Conservation (phyloP, 2,329 filamentous ascomycete genomes). For the Aspergillus floridensis region DNA sequence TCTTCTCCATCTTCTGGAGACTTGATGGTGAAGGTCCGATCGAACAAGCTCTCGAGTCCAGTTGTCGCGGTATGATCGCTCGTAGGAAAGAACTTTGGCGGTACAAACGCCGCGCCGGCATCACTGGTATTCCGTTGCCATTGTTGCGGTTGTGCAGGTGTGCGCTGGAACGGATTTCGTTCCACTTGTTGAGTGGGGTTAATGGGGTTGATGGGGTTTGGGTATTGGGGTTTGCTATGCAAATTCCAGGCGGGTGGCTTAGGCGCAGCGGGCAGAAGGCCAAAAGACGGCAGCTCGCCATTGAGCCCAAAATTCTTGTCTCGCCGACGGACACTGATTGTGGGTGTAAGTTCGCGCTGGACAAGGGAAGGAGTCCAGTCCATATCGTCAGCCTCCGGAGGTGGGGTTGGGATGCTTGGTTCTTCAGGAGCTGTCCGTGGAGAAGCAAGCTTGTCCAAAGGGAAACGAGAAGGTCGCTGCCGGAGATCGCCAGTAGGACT, state of each 20-base stretch:
- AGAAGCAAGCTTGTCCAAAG: conserved; percentile 41
- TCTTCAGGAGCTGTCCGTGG: conserved; percentile 22
- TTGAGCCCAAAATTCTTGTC: conserved; percentile 30
- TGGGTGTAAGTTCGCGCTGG: conserved; percentile 36
- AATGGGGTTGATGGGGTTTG: conserved; percentile 6
- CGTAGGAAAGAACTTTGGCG: conserved; percentile 46
- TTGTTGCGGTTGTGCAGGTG: conserved; percentile 24
- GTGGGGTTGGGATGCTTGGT: conserved; percentile 36
- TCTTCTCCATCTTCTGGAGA: conserved; percentile 28
- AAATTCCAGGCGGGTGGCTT: conserved; percentile 42
- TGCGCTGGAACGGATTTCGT: conserved; percentile 38
- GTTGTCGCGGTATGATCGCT: conserved; percentile 44
- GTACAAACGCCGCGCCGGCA: conserved; percentile 38
- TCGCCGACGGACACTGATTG: conserved; percentile 29
- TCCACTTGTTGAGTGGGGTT: conserved; percentile 34
- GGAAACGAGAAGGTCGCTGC: conserved; percentile 31
- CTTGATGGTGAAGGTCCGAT: conserved; percentile 43
- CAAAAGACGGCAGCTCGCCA: conserved; percentile 44
- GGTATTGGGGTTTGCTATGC: conserved; percentile 30
- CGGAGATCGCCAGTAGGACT: conserved; percentile 17
- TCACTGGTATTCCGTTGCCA: conserved; percentile 18
- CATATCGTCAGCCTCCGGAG: conserved; percentile 46
- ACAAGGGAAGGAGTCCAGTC: conserved; percentile 49
- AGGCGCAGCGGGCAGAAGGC: conserved; percentile 41
- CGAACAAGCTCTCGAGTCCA: conserved; percentile 48